Base-by-base conservation (phyloP, 1,139 yeast genomes). In the Nakaseomyces kungkrabaensis region DNA sequence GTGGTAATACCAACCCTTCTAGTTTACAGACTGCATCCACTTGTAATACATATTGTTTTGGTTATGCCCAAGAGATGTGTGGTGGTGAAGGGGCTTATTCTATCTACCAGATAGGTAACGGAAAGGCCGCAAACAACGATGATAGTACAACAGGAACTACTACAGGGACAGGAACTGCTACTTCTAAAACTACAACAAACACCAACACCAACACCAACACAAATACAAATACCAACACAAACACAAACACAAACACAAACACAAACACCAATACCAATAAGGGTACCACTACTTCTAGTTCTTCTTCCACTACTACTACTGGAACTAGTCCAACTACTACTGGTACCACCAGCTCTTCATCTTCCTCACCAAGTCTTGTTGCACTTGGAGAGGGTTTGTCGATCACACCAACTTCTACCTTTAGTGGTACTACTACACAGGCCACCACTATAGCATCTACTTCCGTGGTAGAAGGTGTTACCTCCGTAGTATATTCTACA, bases 1-100 rank as follows among this genome's bases (percentile, higher is more conserved):
- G 87, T 65, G 78, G 82, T 51, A 60, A 65, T 46, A 51, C 67
- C 1, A 59, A 64, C 44, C 85, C 85, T 1, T 48, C 67, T 9
- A 56, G 47, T 4, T 47, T 54, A 10, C 52, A 51, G 32, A 13
- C 56, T 1, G 51, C 70, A 10, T 69, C 59, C 2, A 43, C 47
- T 27, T 71, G 75, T 56, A 51, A 60, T 45, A 50, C 62, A 2
- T 33, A 52, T 26, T 72, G 75, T 58, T 55, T 44, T 45, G 75
- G 74, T n/a, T 71, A 61, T 47, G 55, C 59, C 1, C 13, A 45
- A 6, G 73, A 71, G 50, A 59, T 56, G 58, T 72, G 75, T 58
- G 75, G 76, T 53, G 75, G 76, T 60, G 55, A 70, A 34, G 68
- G 69, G 33, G 74, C 72, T 5, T 72, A 59, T 50, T 58, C 64